These are phyloP conservation scores for Protostelium mycophagum DNA, from an alignment of 78 protist genomes.

Conservation along the genomic window DNA sequence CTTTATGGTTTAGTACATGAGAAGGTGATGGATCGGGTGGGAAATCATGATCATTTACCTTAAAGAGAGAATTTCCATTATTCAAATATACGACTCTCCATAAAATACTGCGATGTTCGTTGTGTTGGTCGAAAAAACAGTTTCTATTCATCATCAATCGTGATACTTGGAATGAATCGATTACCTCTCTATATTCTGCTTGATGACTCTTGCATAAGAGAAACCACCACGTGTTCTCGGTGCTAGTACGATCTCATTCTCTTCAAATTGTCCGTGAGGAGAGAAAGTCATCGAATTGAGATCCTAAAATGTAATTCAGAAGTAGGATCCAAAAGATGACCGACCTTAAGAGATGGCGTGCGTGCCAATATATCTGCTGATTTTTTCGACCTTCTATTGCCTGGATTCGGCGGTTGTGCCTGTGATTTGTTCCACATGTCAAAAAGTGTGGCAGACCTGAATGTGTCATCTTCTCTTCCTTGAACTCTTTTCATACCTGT, in stretches of 20 bases:
- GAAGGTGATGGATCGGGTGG: too few species aligned
- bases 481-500: neutral
- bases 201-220: conserved; percentile 2
- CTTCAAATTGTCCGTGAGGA: conserved; percentile 31
- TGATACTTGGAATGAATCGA: neutral
- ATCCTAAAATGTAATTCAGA: conserved; percentile 43
- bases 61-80: neutral
- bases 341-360: neutral
- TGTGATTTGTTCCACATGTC: neutral
- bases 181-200: neutral
- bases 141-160: neutral
- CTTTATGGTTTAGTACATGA: neutral
- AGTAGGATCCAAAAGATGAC: conserved; percentile 1
- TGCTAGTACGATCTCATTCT: conserved; percentile 38
- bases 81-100: neutral
- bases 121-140: neutral
- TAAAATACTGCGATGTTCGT: neutral
- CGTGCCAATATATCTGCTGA: neutral
- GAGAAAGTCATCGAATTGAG: conserved; percentile 35
- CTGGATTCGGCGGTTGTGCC: neutral
- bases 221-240: conserved; percentile 65
- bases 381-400: neutral
- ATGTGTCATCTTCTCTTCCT: neutral
- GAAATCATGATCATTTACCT: neutral
- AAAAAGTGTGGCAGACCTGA: neutral